Evolutionary conservation across 805 yeast genomes (phyloP), one percentile per base, ranked within the genome.

Genomic region (Candida taoyuanica): DNA sequence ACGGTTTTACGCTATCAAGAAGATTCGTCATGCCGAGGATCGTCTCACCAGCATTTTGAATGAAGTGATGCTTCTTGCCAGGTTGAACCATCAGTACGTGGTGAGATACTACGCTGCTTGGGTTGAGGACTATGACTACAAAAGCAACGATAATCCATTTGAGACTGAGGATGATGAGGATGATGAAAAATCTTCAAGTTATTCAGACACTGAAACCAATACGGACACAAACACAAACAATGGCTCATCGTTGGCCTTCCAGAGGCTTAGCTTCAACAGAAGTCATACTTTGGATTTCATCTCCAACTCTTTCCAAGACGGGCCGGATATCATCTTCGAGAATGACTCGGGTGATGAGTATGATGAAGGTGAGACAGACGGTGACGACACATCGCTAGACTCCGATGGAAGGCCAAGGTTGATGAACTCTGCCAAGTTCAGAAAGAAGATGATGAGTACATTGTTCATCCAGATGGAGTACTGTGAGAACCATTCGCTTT

Each of bases 401-500:
- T 24, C 37, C 12, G 37, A 31, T 23, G 40, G 30, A 5, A 34
- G 21, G 19, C 46, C 34, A 25, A 33, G 8, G 15, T 25, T 50
- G 29, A 45, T 47, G 17, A 53, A 39, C 7, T 45, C 56, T 17
- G 47, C 46, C 9, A 45, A 39, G 38, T 31, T 40, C 29, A 43
- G 29, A 33, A 46, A 16, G 14, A 66, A 65, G 41, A 59, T 64
- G 31, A 68, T 67, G 46, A 83, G 89, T 37, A 87, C 95, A 0
- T 62, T 93, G 21, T 93, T 85, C 58, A 93, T 93, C 49, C 99
- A 93, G 56, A 93, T 93, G 99, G 98, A 93, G 59, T 93, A 93
- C 53, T 93, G 99, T 63, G 98, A 93, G 54, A 93, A 91, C 55
- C 86, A 85, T 41, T 91, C 99, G 0, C 63, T 93, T 20, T 73